Percentiles rank a stretch among this genome's conserved stretches.
Evolutionary conservation across 2,329 filamentous ascomycete genomes (phyloP).

Genomic region (Juglanconis juglandina): DNA sequence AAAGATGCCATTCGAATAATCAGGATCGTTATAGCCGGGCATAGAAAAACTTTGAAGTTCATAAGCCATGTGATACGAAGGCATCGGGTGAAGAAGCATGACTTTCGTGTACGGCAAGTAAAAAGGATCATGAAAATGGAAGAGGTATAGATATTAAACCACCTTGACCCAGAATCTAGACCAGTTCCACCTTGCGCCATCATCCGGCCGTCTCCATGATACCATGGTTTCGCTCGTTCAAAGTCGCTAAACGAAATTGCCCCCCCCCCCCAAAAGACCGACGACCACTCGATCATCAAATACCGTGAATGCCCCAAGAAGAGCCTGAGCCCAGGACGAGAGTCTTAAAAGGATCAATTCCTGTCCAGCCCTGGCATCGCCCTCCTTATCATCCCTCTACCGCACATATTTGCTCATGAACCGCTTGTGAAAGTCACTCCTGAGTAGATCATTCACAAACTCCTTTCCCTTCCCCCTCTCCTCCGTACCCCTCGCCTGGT

Average conservation of each 20-base stretch:
- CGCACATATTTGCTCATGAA: constrained; percentile 79
- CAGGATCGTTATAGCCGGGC: no score
- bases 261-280: neutral
- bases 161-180: neutral
- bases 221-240: neutral
- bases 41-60: no score
- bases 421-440: constrained; percentile 95
- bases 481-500: constrained; percentile 92
- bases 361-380: neutral
- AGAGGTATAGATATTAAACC: neutral
- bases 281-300: neutral
- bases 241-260: neutral
- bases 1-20: no score
- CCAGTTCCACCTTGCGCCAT: neutral
- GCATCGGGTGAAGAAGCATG: no score
- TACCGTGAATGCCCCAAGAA: no score
- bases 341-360: neutral
- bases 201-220: neutral
- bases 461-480: constrained; percentile 84
- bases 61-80: no score
- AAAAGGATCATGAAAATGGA: neutral
- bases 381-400: constrained; percentile 28
- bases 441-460: constrained; percentile 92
- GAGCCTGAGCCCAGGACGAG: no score
- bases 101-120: neutral